These are phyloP conservation scores for Panicum virgatum DNA, from an alignment of 202 grass and related monocot species.

Conservation along the genomic window DNA sequence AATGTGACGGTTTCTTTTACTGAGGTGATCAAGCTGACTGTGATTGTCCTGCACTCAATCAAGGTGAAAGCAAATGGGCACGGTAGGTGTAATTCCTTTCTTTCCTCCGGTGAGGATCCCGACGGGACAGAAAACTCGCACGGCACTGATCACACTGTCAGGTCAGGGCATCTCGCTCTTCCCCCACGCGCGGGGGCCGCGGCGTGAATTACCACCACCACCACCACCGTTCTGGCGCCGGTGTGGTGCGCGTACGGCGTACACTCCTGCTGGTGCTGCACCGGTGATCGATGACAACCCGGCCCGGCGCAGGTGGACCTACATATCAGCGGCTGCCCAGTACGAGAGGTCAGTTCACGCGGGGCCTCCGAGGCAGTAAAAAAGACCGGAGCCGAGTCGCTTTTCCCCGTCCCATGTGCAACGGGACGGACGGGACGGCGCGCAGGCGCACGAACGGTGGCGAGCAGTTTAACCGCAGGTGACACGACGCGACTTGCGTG, in stretches of 20 bases:
- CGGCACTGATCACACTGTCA: conserved; percentile 25
- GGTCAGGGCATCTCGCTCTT: not conserved
- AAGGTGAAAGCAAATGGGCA: too few species aligned
- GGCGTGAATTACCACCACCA: not conserved
- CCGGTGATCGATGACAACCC: not conserved
- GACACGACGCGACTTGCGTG: conserved; percentile 36
- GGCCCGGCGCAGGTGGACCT: accelerated
- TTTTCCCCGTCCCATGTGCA: conserved; percentile 15
- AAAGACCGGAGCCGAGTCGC: not conserved
- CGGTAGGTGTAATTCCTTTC: too few species aligned
- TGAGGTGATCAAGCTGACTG: not conserved
- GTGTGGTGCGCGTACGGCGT: not conserved
- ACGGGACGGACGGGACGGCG: not conserved
- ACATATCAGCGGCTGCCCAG: not conserved
- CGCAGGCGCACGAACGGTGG: not conserved
- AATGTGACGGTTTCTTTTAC: not conserved
- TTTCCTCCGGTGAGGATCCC: conserved; percentile 23
- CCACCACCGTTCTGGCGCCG: too few species aligned
- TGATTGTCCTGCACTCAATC: not conserved
- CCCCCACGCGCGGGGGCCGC: not conserved
- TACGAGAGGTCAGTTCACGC: not conserved
- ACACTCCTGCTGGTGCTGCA: not conserved
- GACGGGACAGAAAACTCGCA: not conserved
- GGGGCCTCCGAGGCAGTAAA: not conserved
- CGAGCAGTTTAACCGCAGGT: conserved; percentile 16